Evolutionary conservation across 345 rosid genomes (phyloP).

Genomic region (Noccaea bulbosa): DNA sequence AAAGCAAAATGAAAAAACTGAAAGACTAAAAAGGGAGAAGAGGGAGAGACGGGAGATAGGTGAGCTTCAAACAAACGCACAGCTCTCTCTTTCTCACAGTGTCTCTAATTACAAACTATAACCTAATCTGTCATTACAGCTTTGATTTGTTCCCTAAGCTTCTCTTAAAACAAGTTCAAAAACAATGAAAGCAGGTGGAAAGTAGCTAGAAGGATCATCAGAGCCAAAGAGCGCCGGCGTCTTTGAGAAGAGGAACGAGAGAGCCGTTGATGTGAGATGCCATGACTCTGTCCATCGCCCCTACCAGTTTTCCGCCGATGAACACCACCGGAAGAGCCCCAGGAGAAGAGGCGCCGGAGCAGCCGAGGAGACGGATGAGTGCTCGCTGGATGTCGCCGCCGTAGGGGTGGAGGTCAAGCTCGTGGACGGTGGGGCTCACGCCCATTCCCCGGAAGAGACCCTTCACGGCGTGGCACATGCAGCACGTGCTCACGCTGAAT

Average conservation of each 20-base stretch:
- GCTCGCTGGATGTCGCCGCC: constrained; percentile 76
- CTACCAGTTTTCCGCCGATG: constrained; percentile 89
- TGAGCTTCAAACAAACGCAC: constrained; percentile 40
- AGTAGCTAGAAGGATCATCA: constrained; percentile 19
- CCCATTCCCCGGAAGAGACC: constrained; percentile 90
- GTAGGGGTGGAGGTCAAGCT: constrained; percentile 79
- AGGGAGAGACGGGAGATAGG: constrained; percentile 18
- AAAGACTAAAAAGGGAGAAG: background rate
- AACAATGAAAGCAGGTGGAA: background rate
- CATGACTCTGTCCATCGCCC: constrained; percentile 92
- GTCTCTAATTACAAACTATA: constrained; percentile 35
- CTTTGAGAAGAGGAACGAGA: constrained; percentile 91
- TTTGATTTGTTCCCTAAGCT: constrained; percentile 20
- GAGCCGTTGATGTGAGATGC: constrained; percentile 91
- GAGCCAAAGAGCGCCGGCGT: constrained; percentile 96
- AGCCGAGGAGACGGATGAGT: constrained; percentile 59
- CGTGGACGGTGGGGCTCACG: constrained; percentile 85
- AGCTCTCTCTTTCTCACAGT: constrained; percentile 22
- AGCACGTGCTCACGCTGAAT: constrained; percentile 86
- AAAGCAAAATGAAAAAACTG: background rate
- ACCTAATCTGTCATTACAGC: constrained; percentile 41
- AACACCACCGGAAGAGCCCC: constrained; percentile 84
- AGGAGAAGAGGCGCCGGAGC: constrained; percentile 52
- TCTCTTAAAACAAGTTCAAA: background rate
- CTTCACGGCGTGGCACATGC: constrained; percentile 96